Percentiles rank a stretch among this genome's conserved stretches.
Evolutionary conservation across 2,329 filamentous ascomycete species (phyloP).

Genomic region (Trichoderma sp.): DNA sequence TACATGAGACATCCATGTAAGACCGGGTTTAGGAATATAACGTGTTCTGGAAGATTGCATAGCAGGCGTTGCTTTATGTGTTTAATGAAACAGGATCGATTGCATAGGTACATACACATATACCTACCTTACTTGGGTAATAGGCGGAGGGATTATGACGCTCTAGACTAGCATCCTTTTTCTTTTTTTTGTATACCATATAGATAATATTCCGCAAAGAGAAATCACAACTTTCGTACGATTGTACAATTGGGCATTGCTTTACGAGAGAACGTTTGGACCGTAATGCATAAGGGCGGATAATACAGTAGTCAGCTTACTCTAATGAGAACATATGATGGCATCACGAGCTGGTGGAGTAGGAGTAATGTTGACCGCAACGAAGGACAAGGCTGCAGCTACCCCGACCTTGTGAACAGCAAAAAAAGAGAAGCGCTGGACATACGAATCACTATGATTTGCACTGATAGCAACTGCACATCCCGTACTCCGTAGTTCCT

Average conservation of each 20-base stretch:
- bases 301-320: conserved; percentile 10
- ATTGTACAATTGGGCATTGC: not conserved
- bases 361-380: not conserved
- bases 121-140: not conserved
- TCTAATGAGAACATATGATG: conserved; percentile 3
- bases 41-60: conserved; percentile 3
- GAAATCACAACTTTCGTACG: not conserved
- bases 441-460: not conserved
- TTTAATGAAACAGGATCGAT: not conserved
- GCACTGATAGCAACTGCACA: not conserved
- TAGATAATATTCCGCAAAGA: conserved; percentile 3
- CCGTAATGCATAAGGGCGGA: not conserved
- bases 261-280: not conserved
- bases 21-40: not conserved
- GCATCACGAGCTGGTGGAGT: not conserved
- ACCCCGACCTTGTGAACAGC: not conserved
- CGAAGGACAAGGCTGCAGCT: not conserved
- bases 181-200: not conserved
- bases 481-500: not conserved
- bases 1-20: not conserved
- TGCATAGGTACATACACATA: not conserved
- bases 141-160: not conserved
- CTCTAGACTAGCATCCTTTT: not conserved
- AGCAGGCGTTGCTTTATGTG: not conserved
- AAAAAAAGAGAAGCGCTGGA: not conserved